Base-by-base conservation (phyloP, 352 stramenopile genomes). In the Phytophthora megakarya region DNA sequence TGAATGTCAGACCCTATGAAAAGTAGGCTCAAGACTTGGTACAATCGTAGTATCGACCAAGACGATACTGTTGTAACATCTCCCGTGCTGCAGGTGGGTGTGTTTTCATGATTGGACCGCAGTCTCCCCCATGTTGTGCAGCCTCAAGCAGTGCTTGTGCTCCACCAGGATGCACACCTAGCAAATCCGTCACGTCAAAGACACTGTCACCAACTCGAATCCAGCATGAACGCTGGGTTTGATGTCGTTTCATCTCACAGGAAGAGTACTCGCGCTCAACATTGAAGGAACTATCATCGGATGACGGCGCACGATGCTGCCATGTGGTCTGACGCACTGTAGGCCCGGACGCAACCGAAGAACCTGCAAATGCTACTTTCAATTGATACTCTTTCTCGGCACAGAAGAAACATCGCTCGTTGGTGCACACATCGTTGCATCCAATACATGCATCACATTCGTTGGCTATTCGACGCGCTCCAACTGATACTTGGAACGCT, bases 121-220 rank as follows among this genome's bases (percentile, higher is more conserved):
- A 90, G 61, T 93, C 80, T 37, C 75, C 73, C 16, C 77, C 79
- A 39, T 71, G 69, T 25, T 76, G 55, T 1, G 84, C 80, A 19
- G 74, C 81, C 46, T 84, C 78, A 9, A 90, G 67, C 16, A 92
- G 59, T 19, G 83, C 72, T 37, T 86, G 67, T 47, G 81, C 84
- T 0, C 93, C 95, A 5, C 92, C 95, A 10, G 93, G 92, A 70
- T 98, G 93, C 1, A 82, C 80, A 9, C 70, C 65, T 22, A 98
- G 80, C 60, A 97, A 87, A 22, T 89, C 76, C 1, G 93, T 98
- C 19, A 95, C 91, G 70, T 98, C 92, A 61, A 96, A 98, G 19
- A 98, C 86, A 45, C 77, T 73, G 35, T 84, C 78, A n/a, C 89
- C 84, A 10, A 90, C 80, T 11, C 98, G 66, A 42, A 98, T 82